Percentiles rank a stretch among this genome's conserved stretches.
These are phyloP conservation scores for Trichoderma citrinoviride DNA, from an alignment of 2,329 filamentous ascomycete species.

Conservation along the genomic window DNA sequence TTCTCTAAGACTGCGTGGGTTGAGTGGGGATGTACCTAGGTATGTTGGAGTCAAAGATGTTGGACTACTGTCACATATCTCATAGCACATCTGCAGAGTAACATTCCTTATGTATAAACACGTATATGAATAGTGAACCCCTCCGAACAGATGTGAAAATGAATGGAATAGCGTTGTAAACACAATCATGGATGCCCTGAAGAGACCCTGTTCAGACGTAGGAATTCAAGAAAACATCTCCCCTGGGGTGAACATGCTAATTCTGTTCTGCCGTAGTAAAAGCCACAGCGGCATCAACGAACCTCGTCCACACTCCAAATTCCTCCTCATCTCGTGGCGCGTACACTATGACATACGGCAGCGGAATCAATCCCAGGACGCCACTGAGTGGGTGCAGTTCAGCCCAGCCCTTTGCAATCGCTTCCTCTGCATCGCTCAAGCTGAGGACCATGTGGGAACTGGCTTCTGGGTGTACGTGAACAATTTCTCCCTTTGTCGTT, in stretches of 20 bases:
- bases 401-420: conserved; percentile 40
- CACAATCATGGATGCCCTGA: no score
- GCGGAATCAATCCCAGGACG: conserved; percentile 10
- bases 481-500: conserved; percentile 32
- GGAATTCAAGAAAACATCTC: no score
- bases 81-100: no score
- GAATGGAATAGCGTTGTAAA: no score
- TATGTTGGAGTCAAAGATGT: neutral
- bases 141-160: no score
- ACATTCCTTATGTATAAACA: no score
- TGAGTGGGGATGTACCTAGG: neutral
- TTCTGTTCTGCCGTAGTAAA: conserved; percentile 22
- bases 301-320: conserved; percentile 32
- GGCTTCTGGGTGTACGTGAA: conserved; percentile 41
- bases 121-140: no score
- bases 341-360: conserved; percentile 40
- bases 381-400: conserved; percentile 37
- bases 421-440: conserved; percentile 37
- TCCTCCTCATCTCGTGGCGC: conserved; percentile 40
- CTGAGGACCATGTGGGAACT: conserved; percentile 40
- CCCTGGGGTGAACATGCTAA: neutral
- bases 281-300: conserved; percentile 19
- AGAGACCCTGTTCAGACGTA: no score
- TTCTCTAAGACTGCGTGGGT: neutral
- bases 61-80: no score